Base-by-base conservation (phyloP, 805 yeast species). In the Yueomyces sp. region DNA sequence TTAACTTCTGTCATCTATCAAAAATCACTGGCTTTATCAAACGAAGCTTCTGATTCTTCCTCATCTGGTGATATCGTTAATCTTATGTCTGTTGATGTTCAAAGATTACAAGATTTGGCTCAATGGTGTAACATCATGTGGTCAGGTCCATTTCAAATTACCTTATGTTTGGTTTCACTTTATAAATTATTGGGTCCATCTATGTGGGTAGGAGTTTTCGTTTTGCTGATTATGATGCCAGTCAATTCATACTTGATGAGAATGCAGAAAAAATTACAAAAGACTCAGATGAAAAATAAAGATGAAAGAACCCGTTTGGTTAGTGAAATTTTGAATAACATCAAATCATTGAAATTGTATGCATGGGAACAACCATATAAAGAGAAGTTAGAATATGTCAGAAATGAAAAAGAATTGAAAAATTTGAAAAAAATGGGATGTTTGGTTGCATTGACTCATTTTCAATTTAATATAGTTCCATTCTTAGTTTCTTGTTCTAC, bases 141-240 rank as follows among this genome's bases (percentile, higher is more conserved):
- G 94, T 85, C 95, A 1, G 95, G 95, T 41, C 96, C 96, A 1
- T 82, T 87, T 64, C 95, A 88, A 64, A 77, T 88, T 51, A 55
- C 72, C 28, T 63, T 88, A 45, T 86, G 96, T 69, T 69, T 88
- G 48, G 61, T 72, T 39, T 80, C 92, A 1, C 68, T 88, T 43
- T 75, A 86, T 60, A 72, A 74, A 3, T 64, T 88, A 39, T 63
- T 88, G 45, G 96, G 96, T 36, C 76, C 79, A 46, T 75, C 92
- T n/a, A 87, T 88, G 94, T 85, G 96, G 95, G 81, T 94, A 38
- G 97, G 97, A 60, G 94, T 90, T 11, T 63, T 73, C 32, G 77
- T 90, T 45, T 77, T 88, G 76, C 56, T 79, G 3, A 54, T 86
- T 31, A 78, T 86, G 74, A 77, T 87, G 50, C 95, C 96, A 4